Evolutionary conservation across 352 stramenopile species (phyloP), one percentile per base, ranked within the genome.

Genomic region (Pythium coloratum): DNA sequence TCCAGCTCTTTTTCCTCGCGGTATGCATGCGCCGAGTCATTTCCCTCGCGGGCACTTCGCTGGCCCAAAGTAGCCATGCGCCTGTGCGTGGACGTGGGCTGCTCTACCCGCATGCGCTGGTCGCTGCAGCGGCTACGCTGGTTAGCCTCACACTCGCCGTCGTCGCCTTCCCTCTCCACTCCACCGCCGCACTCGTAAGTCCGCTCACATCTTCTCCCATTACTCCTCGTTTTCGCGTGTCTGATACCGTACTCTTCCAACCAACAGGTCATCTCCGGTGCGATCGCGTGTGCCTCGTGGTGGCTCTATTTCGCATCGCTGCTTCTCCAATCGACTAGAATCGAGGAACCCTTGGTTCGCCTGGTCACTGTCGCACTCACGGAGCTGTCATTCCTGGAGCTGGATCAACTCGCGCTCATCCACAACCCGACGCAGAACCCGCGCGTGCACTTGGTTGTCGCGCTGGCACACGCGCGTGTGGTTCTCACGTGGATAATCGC

Each of bases 11-110:
- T 2, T 73, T 90, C 32, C 50, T 82, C 3, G 44, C 72, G 5
- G 28, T 81, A 13, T 80, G 76, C 30, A 79, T 87, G 73, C 68
- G 42, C 30, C 71, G 76, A 18, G 74, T 88, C 36, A 38, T 81
- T n/a, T 61, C 44, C 20, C 71, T 88, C 59, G 55, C 50, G 33
- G 66, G 26, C 30, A 24, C 30, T 44, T 18, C 10, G 40, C 46
- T 16, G 46, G 46, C 46, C 4, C 46, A 18, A 26, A 18, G 8
- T 38, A 16, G 18, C 8, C 2, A n/a, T 54, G 34, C 18, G 32
- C 30, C 47, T 56, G 18, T 26, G 54, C 38, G 47, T 16, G 61
- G 3, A 12, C 70, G 38, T 16, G 51, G 55, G 8, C 38, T 86
- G 0, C 69, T 78, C 33, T 56, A 62, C 38, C 34, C 81, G 30